These are phyloP conservation scores for Lactifluus subvellereus DNA, from an alignment of 768 basidiomycete genomes.

Conservation along the genomic window DNA sequence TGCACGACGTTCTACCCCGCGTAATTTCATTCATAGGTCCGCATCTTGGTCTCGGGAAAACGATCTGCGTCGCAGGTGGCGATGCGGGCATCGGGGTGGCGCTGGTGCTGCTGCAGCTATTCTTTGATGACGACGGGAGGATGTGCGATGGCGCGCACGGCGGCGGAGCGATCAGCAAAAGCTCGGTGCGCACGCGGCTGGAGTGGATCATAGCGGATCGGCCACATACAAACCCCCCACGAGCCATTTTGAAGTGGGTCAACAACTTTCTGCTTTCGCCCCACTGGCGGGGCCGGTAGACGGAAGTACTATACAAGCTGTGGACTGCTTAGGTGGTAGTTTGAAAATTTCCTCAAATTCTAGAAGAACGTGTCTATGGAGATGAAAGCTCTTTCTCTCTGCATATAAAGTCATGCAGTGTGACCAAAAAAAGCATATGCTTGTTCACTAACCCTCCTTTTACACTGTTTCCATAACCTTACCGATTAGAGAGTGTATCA, in stretches of 20 bases:
- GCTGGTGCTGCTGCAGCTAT: slow-evolving; percentile 49
- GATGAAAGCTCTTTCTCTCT: too few species aligned
- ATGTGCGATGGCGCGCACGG: not conserved
- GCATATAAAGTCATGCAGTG: too few species aligned
- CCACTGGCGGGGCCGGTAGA: not conserved
- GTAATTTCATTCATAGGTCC: slow-evolving; percentile 42
- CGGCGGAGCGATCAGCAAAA: slow-evolving; percentile 41
- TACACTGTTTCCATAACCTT: too few species aligned
- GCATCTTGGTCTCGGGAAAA: slow-evolving; percentile 35
- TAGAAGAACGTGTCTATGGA: too few species aligned
- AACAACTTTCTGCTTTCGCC: slow-evolving; percentile 65
- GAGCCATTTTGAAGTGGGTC: slow-evolving; percentile 71
- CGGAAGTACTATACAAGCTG: not conserved
- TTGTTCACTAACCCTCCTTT: too few species aligned
- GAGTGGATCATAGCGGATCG: slow-evolving; percentile 81
- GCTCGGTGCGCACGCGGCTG: slow-evolving; percentile 61
- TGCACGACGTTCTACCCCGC: slow-evolving; percentile 44
- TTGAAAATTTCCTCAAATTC: too few species aligned
- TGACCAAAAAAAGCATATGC: too few species aligned
- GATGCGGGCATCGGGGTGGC: slow-evolving; percentile 62
- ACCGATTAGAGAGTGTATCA: too few species aligned
- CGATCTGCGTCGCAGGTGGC: slow-evolving; percentile 52
- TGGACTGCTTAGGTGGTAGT: not conserved
- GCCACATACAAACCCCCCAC: slow-evolving; percentile 76
- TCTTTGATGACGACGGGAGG: slow-evolving; percentile 51